Evolutionary conservation across 2,329 filamentous ascomycete genomes (phyloP), one percentile per base, ranked within the genome.

Genomic region (Trichoderma cornu-damae): DNA sequence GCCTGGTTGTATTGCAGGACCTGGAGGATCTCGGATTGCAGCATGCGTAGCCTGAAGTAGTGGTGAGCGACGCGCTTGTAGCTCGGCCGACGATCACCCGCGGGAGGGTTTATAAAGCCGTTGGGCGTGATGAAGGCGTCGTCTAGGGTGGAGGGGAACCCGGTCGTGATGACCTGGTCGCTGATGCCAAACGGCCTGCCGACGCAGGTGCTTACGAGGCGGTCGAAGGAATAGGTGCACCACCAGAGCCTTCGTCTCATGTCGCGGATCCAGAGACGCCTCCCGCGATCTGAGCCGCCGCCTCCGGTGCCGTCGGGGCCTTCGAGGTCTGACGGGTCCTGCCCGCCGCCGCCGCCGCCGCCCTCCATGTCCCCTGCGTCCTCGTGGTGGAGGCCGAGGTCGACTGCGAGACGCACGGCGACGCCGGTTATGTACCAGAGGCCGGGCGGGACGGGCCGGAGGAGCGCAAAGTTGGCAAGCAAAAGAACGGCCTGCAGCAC

Each of bases 351-450:
- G 46, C 85, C 78, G 43, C 88, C 77, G 24, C 84, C 83, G 34
- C 84, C 70, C 47, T 85, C 78, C 8, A 81, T 66, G 62, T 86
- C 77, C 66, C 82, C 85, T 20, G 89, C 90, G 64, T 96, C 93
- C 70, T 97, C 94, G 63, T 93, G 91, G 70, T 97, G 92, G 26
- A 97, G 77, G 8, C 94, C 94, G 2, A 97, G 79, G 69, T 97
- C 94, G 20, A 97, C 88, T 6, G 90, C 93, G 52, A 97, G 74
- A 35, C 94, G 86, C 60, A 96, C 88, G 5, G 93, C 93, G 42
- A 96, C 92, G 9, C 94, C 94, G 59, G 95, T 89, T 61, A 97
- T 97, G 72, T 97, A 97, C 93, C 93, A 97, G 43, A 97, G 76
- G 12, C 94, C 94, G 0, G 93, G 93, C 1, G 93, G 90, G 20